Conservation (phyloP, 805 yeast species). For the Myxozyma udenii region DNA sequence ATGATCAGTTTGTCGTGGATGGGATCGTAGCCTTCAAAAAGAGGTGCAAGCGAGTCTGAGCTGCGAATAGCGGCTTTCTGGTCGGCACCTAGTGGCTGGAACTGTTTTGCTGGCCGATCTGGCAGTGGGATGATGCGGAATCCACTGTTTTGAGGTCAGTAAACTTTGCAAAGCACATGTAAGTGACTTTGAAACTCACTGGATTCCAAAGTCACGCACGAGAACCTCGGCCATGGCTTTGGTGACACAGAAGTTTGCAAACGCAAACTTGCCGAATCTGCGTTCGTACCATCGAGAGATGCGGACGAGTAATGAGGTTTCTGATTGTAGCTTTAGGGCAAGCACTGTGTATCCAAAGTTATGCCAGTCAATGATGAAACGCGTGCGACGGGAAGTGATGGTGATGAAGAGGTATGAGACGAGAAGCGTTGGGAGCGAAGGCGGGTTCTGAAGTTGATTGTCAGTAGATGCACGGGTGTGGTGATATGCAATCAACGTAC, state of each 20-base stretch:
- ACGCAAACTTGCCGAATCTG: slow-evolving; percentile 55
- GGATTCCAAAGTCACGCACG: slow-evolving; percentile 52
- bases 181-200: slow-evolving; percentile 15
- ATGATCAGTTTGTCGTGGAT: slow-evolving; percentile 61
- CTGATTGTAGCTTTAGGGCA: slow-evolving; percentile 53
- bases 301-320: slow-evolving; percentile 59
- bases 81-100: slow-evolving; percentile 48
- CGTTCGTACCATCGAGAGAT: slow-evolving; percentile 62
- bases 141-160: slow-evolving; percentile 18
- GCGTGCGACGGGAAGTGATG: slow-evolving; percentile 51
- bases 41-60: slow-evolving; percentile 20
- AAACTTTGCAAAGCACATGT: background rate
- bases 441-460: slow-evolving; percentile 62
- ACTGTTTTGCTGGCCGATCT: slow-evolving; percentile 78
- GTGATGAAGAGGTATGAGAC: slow-evolving; percentile 55
- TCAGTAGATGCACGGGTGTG: background rate
- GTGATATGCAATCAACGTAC: slow-evolving; percentile 1
- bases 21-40: slow-evolving; percentile 41
- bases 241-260: slow-evolving; percentile 77
- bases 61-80: slow-evolving; percentile 39
- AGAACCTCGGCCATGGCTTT: slow-evolving; percentile 64
- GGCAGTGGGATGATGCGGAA: slow-evolving; percentile 62
- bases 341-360: slow-evolving; percentile 84
- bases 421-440: slow-evolving; percentile 77
- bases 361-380: slow-evolving; percentile 91